phyloP scores from a whole-genome alignment of 768 basidiomycete species.

The Suillus fuscotomentosus region DNA sequence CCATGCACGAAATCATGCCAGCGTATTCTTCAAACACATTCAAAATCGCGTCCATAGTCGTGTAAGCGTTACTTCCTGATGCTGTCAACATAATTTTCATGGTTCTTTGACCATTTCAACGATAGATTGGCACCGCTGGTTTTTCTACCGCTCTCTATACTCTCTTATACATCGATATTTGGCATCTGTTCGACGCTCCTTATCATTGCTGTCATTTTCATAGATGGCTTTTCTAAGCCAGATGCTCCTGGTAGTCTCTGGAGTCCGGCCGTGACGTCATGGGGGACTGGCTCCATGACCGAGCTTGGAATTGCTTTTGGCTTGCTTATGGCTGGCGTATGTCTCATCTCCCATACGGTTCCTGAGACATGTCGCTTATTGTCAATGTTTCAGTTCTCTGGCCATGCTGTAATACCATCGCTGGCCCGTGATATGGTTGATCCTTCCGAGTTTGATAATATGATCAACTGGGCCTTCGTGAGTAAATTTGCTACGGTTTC shows the following conservation, averaged over 20 bases:
- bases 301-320: slow-evolving; percentile 83
- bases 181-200: slow-evolving; percentile 79
- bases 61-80: slow-evolving; percentile 45
- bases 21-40: slow-evolving; percentile 64
- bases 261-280: slow-evolving; percentile 66
- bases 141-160: slow-evolving; percentile 79
- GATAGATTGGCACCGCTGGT: slow-evolving; percentile 75
- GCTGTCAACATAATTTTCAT: background rate
- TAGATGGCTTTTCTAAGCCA: slow-evolving; percentile 77
- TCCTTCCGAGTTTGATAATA: slow-evolving; percentile 73
- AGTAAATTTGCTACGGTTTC: slow-evolving; percentile 25
- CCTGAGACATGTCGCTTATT: background rate
- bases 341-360: slow-evolving; percentile 18
- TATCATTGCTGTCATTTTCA: slow-evolving; percentile 72
- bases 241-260: slow-evolving; percentile 80
- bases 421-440: slow-evolving; percentile 87
- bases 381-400: slow-evolving; percentile 62
- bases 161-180: slow-evolving; percentile 87
- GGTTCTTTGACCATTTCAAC: background rate
- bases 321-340: slow-evolving; percentile 88
- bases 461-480: slow-evolving; percentile 88
- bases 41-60: slow-evolving; percentile 68
- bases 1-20: slow-evolving; percentile 72
- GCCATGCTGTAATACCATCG: slow-evolving; percentile 90
- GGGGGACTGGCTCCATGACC: slow-evolving; percentile 48